Base-by-base conservation (phyloP, 495 filamentous ascomycete species). In the Penicillium malachiteum region DNA sequence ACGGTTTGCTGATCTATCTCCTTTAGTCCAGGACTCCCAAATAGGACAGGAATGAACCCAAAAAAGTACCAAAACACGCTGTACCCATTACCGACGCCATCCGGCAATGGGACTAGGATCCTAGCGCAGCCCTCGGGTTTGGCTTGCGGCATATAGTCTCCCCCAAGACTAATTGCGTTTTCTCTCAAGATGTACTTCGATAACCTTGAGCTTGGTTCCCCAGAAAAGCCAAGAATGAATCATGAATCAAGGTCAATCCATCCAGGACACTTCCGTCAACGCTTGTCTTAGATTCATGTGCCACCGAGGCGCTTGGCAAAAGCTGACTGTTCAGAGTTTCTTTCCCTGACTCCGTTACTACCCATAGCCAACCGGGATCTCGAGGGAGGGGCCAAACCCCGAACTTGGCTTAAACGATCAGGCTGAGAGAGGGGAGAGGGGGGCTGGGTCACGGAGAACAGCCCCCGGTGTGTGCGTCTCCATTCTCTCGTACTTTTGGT, bases 281-380 rank as follows among this genome's bases (percentile, higher is more conserved):
- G 7, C 26, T 46, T 55, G 53, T 50, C 37, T 48, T 32, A 26
- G 40, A 50, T 56, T 55, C 63, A 59, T 63, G 59, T 60, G 57
- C 37, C 40, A 59, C 57, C 57, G 52, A 57, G 55, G 52, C 39
- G 42, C 48, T 13, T 52, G 47, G 44, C 49, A 13, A 55, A n/a
- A 57, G 26, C 35, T 35, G 30, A 26, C 17, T 13, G 13, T 45
- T 41, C 35, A 51, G 12, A 21, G 3, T 39, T 39, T 37, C 34
- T 44, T 30, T 38, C 44, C 16, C 13, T 31, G 16, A 37, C 41
- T 35, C 56, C 56, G 52, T 33, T 40, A 13, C 34, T 56, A 63
- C 35, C 51, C 59, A 58, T 37, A 35, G 38, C 35, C 60, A 63
- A 43, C 55, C 56, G 60, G 41, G 38, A 42, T 48, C 48, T 50